Conservation (phyloP, 2,329 filamentous ascomycete species). For the Hymenoscyphus albidus region DNA sequence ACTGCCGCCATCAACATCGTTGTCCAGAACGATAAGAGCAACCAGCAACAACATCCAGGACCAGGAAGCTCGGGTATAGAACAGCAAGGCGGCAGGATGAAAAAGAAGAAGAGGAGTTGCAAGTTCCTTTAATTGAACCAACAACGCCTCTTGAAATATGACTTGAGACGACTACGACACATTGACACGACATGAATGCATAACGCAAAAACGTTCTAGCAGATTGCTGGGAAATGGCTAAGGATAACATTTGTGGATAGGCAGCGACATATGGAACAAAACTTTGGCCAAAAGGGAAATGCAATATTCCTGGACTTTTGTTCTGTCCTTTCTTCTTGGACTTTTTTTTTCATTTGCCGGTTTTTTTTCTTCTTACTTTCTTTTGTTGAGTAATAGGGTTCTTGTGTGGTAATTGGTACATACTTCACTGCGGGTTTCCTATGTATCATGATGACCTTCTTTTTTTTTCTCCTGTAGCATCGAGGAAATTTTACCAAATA, state of each 20-base stretch:
- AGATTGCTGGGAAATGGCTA: conserved; percentile 21
- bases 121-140: conserved; percentile 59
- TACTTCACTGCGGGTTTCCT: conserved; percentile 28
- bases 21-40: conserved; percentile 73
- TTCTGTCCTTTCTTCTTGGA: conserved; percentile 13
- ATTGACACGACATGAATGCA: conserved; percentile 34
- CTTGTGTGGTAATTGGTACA: conserved; percentile 19
- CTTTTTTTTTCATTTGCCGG: conserved; percentile 10
- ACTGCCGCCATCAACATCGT: conserved; percentile 86
- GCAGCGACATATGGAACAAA: conserved; percentile 14
- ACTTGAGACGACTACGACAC: conserved; percentile 28
- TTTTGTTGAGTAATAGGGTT: conserved; percentile 28
- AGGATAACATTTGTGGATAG: conserved; percentile 20
- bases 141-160: conserved; percentile 14
- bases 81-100: conserved; percentile 50
- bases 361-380: conserved; percentile 20
- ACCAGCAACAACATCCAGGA: conserved; percentile 33
- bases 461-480: conserved; percentile 35
- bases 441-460: conserved; percentile 33
- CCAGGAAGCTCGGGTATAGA: conserved; percentile 19
- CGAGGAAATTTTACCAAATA: conserved; percentile 42
- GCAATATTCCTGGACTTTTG: conserved; percentile 22
- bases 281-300: conserved; percentile 16
- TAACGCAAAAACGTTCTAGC: conserved; percentile 27
- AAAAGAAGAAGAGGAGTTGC: conserved; percentile 87